Percentiles rank a stretch among this genome's conserved stretches.
phyloP scores from a whole-genome alignment of 179 eudicot species.

The Sideroxylon spinosum region DNA sequence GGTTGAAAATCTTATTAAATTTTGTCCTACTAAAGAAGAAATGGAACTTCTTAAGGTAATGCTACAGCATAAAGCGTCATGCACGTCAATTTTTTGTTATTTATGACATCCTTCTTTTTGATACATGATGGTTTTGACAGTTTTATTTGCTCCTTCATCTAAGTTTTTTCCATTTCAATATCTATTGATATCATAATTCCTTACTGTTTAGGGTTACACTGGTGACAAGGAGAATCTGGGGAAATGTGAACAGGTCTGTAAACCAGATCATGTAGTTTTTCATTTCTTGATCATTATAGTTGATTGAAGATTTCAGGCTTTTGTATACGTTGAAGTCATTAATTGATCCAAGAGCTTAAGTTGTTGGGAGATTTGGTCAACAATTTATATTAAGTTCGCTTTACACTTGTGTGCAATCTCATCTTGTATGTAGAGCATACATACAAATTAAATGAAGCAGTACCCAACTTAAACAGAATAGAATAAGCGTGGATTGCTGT shows the following conservation, averaged over 20 bases:
- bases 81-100: not conserved
- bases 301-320: not conserved
- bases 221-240: conserved; percentile 75
- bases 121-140: not conserved
- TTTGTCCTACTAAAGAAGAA: conserved; percentile 93
- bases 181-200: conserved; percentile 19
- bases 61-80: not conserved
- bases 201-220: conserved; percentile 50
- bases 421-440: too few relatives aligned
- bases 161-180: not conserved
- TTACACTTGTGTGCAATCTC: too few relatives aligned
- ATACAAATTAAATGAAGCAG: too few relatives aligned
- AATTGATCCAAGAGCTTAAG: too few relatives aligned
- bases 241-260: conserved; percentile 80
- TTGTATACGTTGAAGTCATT: not conserved
- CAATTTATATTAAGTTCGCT: too few relatives aligned
- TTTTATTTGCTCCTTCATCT: not conserved
- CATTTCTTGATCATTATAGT: not conserved
- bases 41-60: conserved; percentile 81
- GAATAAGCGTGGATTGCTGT: not conserved
- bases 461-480: too few relatives aligned
- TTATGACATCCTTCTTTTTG: not conserved
- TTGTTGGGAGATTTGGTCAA: too few relatives aligned
- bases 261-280: not conserved
- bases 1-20: conserved; percentile 81